Percentiles rank a stretch among this genome's conserved stretches.
These are phyloP conservation scores for Paraglomus occultum DNA, from an alignment of 192 early-diverging fungal species.

Conservation along the genomic window DNA sequence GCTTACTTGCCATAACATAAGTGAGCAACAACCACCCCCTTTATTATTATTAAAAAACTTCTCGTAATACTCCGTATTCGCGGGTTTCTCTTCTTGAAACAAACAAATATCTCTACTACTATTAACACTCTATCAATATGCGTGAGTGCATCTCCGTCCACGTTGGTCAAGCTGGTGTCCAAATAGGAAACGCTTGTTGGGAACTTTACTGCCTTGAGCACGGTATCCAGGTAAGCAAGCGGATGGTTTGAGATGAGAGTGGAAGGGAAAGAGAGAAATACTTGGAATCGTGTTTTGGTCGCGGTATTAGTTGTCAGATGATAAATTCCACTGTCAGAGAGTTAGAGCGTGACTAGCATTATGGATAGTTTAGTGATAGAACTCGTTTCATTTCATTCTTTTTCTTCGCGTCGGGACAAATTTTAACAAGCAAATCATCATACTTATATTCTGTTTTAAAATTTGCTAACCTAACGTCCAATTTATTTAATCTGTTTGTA, in stretches of 20 bases:
- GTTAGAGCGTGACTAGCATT: background rate
- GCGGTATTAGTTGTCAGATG: background rate
- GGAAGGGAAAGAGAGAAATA: background rate
- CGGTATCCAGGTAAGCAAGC: conserved; percentile 67
- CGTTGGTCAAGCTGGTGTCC: conserved; percentile 97
- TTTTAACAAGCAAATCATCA: too few relatives aligned
- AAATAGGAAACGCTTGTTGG: conserved; percentile 99
- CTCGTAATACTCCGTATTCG: conserved; percentile 19
- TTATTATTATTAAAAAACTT: background rate
- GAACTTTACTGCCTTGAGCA: conserved; percentile 97
- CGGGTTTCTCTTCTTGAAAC: background rate
- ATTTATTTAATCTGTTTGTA: too few relatives aligned
- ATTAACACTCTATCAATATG: conserved; percentile 45
- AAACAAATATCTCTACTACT: background rate
- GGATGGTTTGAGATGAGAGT: background rate
- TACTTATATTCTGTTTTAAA: too few relatives aligned
- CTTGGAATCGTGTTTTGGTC: background rate
- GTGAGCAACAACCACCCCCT: conserved; percentile 28
- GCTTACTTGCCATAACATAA: conserved; percentile 32
- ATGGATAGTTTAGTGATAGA: too few relatives aligned
- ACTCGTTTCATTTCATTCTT: too few relatives aligned
- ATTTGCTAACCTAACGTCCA: too few relatives aligned
- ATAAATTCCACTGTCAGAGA: background rate
- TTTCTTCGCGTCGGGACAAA: too few relatives aligned
- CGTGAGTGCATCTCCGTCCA: conserved; percentile 78